phyloP scores from a whole-genome alignment of 1,284 basidiomycete species.

The Microbotryum silenes-acaulis region DNA sequence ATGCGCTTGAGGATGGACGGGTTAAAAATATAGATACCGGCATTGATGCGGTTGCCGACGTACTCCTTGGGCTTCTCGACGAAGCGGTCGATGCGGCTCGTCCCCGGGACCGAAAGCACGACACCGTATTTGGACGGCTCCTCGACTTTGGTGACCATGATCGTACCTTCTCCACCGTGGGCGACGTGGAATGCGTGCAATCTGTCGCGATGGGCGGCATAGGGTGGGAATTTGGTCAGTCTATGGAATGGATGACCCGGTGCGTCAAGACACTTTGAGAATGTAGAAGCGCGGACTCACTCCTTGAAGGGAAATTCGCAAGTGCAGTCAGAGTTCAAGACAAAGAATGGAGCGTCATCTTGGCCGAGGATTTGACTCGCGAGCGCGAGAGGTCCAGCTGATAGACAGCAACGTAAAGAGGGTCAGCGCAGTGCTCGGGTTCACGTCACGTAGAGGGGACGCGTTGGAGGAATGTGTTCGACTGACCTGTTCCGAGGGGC shows the following conservation, averaged over 20 bases:
- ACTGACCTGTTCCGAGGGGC: conserved; percentile 48
- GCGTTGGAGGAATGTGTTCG: neutral
- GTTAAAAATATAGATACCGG: conserved; percentile 53
- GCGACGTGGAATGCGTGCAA: conserved; percentile 44
- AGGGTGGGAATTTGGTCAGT: too few species aligned
- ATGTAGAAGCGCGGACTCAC: too few species aligned
- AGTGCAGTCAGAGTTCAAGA: conserved; percentile 51
- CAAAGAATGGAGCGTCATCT: conserved; percentile 51
- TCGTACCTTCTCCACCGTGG: conserved; percentile 49
- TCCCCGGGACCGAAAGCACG: conserved; percentile 46
- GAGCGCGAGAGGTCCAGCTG: conserved; percentile 49
- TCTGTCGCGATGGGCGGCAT: conserved; percentile 41
- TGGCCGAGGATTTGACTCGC: conserved; percentile 49
- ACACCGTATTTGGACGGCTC: conserved; percentile 51
- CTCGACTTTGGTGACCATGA: conserved; percentile 51
- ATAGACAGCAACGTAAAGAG: neutral
- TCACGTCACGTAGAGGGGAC: neutral
- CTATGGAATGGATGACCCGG: too few species aligned
- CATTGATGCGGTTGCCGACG: conserved; percentile 52
- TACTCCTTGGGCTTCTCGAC: conserved; percentile 52
- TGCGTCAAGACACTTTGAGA: too few species aligned
- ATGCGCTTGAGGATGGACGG: conserved; percentile 48
- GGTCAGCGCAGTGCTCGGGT: neutral
- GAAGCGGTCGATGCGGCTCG: conserved; percentile 49
- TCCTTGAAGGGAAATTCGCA: conserved; percentile 49